Evolutionary conservation across 345 rosid genomes (phyloP), one percentile per base, ranked within the genome.

Genomic region (Kandelia obovata): DNA sequence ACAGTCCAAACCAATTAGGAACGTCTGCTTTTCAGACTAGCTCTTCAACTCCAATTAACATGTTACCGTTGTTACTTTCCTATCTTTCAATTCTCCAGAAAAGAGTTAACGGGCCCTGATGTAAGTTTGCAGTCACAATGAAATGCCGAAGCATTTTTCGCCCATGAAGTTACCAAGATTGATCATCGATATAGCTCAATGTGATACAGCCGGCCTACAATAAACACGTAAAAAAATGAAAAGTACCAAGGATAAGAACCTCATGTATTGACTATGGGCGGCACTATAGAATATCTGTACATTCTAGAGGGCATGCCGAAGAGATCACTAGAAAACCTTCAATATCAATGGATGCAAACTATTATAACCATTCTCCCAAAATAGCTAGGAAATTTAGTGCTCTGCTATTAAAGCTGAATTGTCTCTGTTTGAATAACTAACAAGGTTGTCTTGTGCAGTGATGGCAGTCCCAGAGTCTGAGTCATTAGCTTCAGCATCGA

Each of bases 401-500:
- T 80, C 83, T 1, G 77, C 63, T 64, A 86, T 77, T 47, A 81
- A 62, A 39, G 83, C 75, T 15, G 83, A 68, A 56, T 72, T 78
- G 56, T 82, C 89, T 27, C 78, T 85, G 67, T 79, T 85, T 4
- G 86, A 61, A 51, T 80, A 83, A 68, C 74, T 51, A 74, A 81
- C 80, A 64, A 78, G 66, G 52, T 67, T 80, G 73, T 71, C 78
- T 61, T 81, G 75, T 39, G 83, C 58, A 66, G 80, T 80, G 49
- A 77, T 58, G 21, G 78, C 74, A 61, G 72, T 71, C 65, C 87
- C 83, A 34, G 79, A 64, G 62, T 78, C 87, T 0, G 83, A 73
- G 61, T 78, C 84, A 64, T 78, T 84, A 27, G 76, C 78, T 80
- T 81, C 88, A 31, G 79, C 78, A 74, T 81, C 93, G 37, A 79